Conservation (phyloP, 306 rosid genomes). For the Cicer yamashitae region DNA sequence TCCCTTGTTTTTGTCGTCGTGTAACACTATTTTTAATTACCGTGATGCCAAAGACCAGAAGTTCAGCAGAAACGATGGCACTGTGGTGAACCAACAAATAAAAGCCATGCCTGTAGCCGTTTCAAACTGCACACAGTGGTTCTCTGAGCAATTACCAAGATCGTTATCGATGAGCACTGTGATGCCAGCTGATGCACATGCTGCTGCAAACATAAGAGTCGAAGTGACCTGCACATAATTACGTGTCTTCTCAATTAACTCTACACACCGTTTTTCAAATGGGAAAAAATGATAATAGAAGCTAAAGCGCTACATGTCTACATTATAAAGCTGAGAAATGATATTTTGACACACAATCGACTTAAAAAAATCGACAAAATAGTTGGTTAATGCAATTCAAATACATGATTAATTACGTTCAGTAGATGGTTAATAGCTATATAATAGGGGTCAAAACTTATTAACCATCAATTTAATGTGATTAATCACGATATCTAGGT, state of each 20-base stretch:
- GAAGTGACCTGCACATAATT: conserved; percentile 69
- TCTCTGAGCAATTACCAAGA: conserved; percentile 62
- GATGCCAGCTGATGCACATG: conserved; percentile 96
- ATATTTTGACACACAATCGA: no score
- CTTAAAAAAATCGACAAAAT: no score
- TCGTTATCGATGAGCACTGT: conserved; percentile 92
- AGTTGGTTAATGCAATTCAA: no score
- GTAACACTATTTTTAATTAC: conserved; percentile 39
- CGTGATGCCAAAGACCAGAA: conserved; percentile 82
- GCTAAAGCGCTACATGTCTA: conserved; percentile 18
- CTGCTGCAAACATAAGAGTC: conserved; percentile 88
- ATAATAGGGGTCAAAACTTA: no score
- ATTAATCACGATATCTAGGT: no score
- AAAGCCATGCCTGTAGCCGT: conserved; percentile 92
- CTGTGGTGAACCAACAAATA: conserved; percentile 77
- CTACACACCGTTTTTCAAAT: conserved; percentile 6
- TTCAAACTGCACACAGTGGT: conserved; percentile 81
- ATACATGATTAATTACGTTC: no score
- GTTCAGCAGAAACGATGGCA: conserved; percentile 84
- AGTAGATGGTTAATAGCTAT: no score
- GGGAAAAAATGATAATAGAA: conserved; percentile 15
- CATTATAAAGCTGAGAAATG: neutral
- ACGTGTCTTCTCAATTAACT: conserved; percentile 41
- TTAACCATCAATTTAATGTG: no score
- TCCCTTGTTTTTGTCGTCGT: conserved; percentile 14